A percentile compares a stretch with the other conserved stretches of the same genome.
Evolutionary conservation across 1,284 basidiomycete genomes (phyloP).

Genomic region (Exobasidium rhododendri): DNA sequence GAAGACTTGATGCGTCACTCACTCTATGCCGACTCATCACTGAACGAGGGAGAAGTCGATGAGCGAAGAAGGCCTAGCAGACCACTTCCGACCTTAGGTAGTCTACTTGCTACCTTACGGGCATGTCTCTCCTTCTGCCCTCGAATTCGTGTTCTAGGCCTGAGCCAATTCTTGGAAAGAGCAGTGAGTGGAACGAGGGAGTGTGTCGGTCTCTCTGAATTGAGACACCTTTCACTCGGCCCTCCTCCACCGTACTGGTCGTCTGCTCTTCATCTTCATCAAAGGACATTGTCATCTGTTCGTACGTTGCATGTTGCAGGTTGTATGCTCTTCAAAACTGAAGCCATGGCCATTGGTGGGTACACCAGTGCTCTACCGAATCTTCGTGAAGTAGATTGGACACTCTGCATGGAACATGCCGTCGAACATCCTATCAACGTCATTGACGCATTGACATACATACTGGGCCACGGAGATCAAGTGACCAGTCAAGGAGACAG

Average conservation of each 20-base stretch:
- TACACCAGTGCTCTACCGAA: conserved; percentile 30
- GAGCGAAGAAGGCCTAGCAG: not conserved
- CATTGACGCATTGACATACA: conserved; percentile 29
- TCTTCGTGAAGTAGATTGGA: conserved; percentile 35
- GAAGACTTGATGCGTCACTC: conserved; percentile 36
- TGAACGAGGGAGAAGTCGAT: too few species aligned
- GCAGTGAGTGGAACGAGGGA: conserved; percentile 31
- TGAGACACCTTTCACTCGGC: conserved; percentile 32
- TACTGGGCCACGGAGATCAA: conserved; percentile 17
- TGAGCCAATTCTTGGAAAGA: conserved; percentile 35
- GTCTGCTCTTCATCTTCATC: conserved; percentile 33
- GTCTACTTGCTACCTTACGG: conserved; percentile 27
- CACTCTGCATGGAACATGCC: conserved; percentile 34
- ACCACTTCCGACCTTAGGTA: conserved; percentile 30
- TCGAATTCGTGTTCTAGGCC: conserved; percentile 26
- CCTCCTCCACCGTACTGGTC: conserved; percentile 41
- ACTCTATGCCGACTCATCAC: too few species aligned
- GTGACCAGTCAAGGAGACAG: not conserved
- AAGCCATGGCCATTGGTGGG: conserved; percentile 32
- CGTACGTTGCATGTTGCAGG: conserved; percentile 36
- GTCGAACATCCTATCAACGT: conserved; percentile 32
- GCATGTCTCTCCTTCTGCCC: conserved; percentile 31
- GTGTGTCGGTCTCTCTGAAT: conserved; percentile 33
- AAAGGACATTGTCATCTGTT: conserved; percentile 28
- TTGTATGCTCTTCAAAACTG: conserved; percentile 38